These are phyloP conservation scores for Fusarium secorum DNA, from an alignment of 2,329 filamentous ascomycete species.

Conservation along the genomic window DNA sequence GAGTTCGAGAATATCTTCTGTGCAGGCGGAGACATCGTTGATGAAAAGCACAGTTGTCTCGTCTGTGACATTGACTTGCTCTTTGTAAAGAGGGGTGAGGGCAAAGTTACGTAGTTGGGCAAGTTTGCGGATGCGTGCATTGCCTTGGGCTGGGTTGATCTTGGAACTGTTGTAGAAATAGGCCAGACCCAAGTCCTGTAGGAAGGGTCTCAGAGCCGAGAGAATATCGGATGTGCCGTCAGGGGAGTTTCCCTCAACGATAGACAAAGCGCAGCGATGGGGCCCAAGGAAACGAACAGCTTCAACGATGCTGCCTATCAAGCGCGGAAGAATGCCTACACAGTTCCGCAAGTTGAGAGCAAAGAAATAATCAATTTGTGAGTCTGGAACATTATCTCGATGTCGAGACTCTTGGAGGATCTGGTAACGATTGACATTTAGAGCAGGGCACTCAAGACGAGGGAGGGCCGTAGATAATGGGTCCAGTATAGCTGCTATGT, in stretches of 20 bases:
- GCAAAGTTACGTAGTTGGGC: constrained; percentile 62
- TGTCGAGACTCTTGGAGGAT: constrained; percentile 15
- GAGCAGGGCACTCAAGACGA: constrained; percentile 43
- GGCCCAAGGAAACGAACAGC: constrained; percentile 59
- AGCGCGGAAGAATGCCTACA: constrained; percentile 55
- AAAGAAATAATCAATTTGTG: constrained; percentile 55
- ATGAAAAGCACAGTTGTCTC: constrained; percentile 60
- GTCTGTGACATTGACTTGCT: constrained; percentile 36
- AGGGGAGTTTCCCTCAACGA: constrained; percentile 63
- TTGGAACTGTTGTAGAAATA: constrained; percentile 55
- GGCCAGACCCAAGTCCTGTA: constrained; percentile 49
- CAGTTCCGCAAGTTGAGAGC: constrained; percentile 60
- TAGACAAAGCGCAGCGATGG: constrained; percentile 59
- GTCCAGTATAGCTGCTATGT: constrained; percentile 44
- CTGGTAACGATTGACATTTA: constrained; percentile 34
- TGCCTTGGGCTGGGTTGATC: constrained; percentile 52
- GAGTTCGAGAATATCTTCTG: constrained; percentile 66
- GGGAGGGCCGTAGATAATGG: constrained; percentile 31
- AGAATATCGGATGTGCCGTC: constrained; percentile 64
- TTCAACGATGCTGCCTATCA: constrained; percentile 61
- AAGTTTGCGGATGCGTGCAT: constrained; percentile 56
- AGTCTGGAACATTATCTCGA: background rate
- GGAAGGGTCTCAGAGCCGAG: constrained; percentile 47
- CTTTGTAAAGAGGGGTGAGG: constrained; percentile 54
- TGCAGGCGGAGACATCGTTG: constrained; percentile 62